These are phyloP conservation scores for Talaromyces piceae DNA, from an alignment of 2,329 filamentous ascomycete genomes.

Conservation along the genomic window DNA sequence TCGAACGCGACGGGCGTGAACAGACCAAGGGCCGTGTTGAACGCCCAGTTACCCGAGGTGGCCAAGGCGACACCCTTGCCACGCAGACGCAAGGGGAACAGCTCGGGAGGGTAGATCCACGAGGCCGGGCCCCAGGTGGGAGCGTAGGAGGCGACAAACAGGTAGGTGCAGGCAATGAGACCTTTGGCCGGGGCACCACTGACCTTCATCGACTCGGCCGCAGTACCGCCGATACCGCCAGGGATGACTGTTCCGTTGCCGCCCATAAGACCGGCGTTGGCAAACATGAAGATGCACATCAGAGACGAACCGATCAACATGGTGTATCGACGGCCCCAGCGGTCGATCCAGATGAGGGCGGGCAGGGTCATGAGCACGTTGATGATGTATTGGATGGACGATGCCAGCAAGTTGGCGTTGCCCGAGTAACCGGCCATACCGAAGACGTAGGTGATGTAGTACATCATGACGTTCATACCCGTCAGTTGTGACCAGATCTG, in stretches of 20 bases:
- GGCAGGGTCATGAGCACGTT: conserved; percentile 74
- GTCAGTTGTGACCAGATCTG: conserved; percentile 72
- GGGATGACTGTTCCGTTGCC: conserved; percentile 32
- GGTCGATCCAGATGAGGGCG: conserved; percentile 66
- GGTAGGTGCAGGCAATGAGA: conserved; percentile 64
- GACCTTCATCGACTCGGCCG: conserved; percentile 33
- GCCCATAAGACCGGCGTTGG: conserved; percentile 37
- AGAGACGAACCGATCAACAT: conserved; percentile 58
- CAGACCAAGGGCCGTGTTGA: conserved; percentile 49
- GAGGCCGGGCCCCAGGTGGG: conserved; percentile 55
- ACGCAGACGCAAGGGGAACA: conserved; percentile 56
- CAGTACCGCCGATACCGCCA: conserved; percentile 27
- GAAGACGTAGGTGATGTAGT: conserved; percentile 53
- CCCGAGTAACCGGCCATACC: conserved; percentile 61
- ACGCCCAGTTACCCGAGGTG: conserved; percentile 57
- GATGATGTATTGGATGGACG: conserved; percentile 68
- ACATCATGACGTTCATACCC: conserved; percentile 68
- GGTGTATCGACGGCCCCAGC: conserved; percentile 64
- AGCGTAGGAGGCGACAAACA: conserved; percentile 64
- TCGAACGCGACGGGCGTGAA: conserved; percentile 52
- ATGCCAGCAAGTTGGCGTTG: conserved; percentile 55
- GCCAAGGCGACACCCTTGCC: conserved; percentile 57
- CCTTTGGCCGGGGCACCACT: conserved; percentile 47
- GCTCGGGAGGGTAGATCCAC: conserved; percentile 55
- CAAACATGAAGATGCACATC: conserved; percentile 48